These are phyloP conservation scores for Leishmania arabica DNA, from an alignment of 208 protist genomes.

Conservation along the genomic window DNA sequence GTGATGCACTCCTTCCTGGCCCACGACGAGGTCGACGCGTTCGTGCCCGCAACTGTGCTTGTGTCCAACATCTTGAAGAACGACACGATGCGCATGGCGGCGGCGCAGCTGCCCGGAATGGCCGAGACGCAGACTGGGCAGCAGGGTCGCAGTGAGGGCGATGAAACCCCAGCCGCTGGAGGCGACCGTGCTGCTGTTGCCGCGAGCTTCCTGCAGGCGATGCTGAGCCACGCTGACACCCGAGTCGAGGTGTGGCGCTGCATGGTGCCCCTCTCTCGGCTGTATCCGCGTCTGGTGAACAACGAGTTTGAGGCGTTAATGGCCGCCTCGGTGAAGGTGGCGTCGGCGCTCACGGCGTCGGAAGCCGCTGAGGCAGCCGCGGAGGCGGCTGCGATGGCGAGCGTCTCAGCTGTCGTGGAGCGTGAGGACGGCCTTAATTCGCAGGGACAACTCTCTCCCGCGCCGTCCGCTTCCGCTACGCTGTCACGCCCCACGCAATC, in stretches of 20 bases:
- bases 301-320: conserved; percentile 52
- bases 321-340: conserved; percentile 36
- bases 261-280: conserved; percentile 65
- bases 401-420: background rate
- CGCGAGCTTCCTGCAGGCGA: conserved; percentile 24
- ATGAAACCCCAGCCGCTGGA: background rate
- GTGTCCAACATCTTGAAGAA: conserved; percentile 38
- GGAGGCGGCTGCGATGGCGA: conserved; percentile 1
- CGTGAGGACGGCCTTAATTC: background rate
- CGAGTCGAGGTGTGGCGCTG: conserved; percentile 76
- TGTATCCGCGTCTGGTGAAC: conserved; percentile 65
- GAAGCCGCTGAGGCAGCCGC: conserved; percentile 25
- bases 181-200: background rate
- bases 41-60: conserved; percentile 31
- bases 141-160: background rate
- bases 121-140: background rate
- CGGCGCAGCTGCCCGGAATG: conserved; percentile 19
- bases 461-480: background rate
- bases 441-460: conserved; percentile 2
- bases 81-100: conserved; percentile 28
- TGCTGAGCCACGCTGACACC: conserved; percentile 60
- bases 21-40: conserved; percentile 18
- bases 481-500: background rate
- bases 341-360: conserved; percentile 29
- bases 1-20: conserved; percentile 43